These are phyloP conservation scores for Domatiomyces catenatus DNA, from an alignment of 2,329 filamentous ascomycete species.

Conservation along the genomic window DNA sequence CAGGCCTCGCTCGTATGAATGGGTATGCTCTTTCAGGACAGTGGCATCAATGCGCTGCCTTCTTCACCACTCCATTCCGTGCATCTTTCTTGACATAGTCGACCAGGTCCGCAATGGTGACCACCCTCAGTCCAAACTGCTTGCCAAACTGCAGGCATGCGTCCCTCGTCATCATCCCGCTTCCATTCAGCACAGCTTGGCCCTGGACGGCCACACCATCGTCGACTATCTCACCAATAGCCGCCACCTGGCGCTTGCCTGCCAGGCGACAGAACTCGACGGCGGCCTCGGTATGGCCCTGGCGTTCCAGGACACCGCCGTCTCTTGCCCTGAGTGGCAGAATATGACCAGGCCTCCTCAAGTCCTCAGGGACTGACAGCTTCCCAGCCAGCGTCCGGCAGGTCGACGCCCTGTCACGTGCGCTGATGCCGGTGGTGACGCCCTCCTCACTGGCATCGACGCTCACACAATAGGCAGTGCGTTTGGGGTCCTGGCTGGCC, in stretches of 20 bases:
- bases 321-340: slow-evolving; percentile 65
- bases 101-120: slow-evolving; percentile 86
- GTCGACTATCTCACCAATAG: slow-evolving; percentile 84
- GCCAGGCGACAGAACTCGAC: slow-evolving; percentile 79
- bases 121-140: slow-evolving; percentile 78
- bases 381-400: slow-evolving; percentile 63
- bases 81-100: slow-evolving; percentile 62
- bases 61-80: slow-evolving; percentile 24
- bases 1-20: too few species aligned
- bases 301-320: slow-evolving; percentile 65
- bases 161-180: slow-evolving; percentile 79
- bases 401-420: slow-evolving; percentile 70
- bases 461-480: slow-evolving; percentile 84
- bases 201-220: slow-evolving; percentile 54
- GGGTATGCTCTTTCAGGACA: too few species aligned
- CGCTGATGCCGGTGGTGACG: slow-evolving; percentile 78
- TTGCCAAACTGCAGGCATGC: slow-evolving; percentile 76
- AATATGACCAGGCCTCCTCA: slow-evolving; percentile 78
- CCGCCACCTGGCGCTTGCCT: slow-evolving; percentile 59
- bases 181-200: slow-evolving; percentile 24
- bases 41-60: background rate
- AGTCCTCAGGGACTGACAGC: slow-evolving; percentile 39
- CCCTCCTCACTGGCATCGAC: slow-evolving; percentile 61
- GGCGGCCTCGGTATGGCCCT: slow-evolving; percentile 85
- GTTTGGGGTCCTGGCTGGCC: slow-evolving; percentile 62